A percentile compares a stretch with the other conserved stretches of the same genome.
These are phyloP conservation scores for Penicillium sp. DNA, from an alignment of 2,329 filamentous ascomycete genomes.

Conservation along the genomic window DNA sequence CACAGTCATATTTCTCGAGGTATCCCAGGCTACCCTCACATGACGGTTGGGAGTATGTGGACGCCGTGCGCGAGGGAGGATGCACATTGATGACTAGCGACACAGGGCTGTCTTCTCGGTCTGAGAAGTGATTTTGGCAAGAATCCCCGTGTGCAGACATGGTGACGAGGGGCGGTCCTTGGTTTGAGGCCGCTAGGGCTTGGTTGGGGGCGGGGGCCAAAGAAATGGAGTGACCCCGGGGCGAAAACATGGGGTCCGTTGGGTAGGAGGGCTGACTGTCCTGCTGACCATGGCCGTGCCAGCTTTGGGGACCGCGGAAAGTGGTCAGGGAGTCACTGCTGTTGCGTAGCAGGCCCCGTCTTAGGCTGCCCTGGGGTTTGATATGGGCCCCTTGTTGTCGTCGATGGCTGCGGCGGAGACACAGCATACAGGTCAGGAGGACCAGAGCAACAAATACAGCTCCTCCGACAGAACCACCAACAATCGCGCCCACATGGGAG, in stretches of 20 bases:
- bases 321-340: slow-evolving; percentile 24
- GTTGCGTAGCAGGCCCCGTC: slow-evolving; percentile 26
- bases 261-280: slow-evolving; percentile 14
- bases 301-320: slow-evolving; percentile 15
- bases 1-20: slow-evolving; percentile 20
- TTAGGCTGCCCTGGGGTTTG: slow-evolving; percentile 17
- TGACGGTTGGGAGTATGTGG: slow-evolving; percentile 23
- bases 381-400: slow-evolving; percentile 18
- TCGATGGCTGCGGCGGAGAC: slow-evolving; percentile 24
- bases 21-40: slow-evolving; percentile 4
- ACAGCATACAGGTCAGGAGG: slow-evolving; percentile 29
- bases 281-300: slow-evolving; percentile 13
- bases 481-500: slow-evolving; percentile 25
- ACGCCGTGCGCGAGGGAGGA: slow-evolving; percentile 20
- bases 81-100: slow-evolving; percentile 20
- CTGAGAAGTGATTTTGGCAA: not conserved
- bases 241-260: slow-evolving; percentile 1
- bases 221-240: slow-evolving; percentile 2
- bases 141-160: slow-evolving; percentile 5
- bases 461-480: slow-evolving; percentile 37
- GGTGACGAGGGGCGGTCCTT: slow-evolving; percentile 12
- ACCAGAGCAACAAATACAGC: slow-evolving; percentile 30
- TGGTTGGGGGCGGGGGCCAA: slow-evolving; percentile 12
- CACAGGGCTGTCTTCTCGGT: slow-evolving; percentile 10
- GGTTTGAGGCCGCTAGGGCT: slow-evolving; percentile 9